Conservation (phyloP, 148 eudicot species). For the Euryodendron excelsum region DNA sequence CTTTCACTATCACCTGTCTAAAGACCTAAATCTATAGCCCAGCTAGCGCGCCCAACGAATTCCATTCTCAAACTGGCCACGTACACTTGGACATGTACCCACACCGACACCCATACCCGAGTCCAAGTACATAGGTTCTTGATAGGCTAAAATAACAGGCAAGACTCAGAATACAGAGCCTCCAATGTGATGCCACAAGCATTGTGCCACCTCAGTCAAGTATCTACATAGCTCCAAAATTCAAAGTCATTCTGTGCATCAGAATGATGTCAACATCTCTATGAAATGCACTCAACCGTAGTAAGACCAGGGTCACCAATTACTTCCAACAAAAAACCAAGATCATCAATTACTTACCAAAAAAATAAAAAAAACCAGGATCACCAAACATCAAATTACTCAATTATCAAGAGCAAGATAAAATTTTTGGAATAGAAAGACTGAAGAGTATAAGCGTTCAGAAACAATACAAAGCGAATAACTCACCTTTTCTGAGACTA, state of each 20-base stretch:
- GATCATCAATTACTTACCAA: too few species aligned
- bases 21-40: too few species aligned
- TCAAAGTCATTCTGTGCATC: not conserved
- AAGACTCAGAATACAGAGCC: not conserved
- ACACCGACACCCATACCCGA: too few species aligned
- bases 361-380: too few species aligned
- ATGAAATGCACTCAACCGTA: not conserved
- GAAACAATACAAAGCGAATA: not conserved
- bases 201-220: not conserved
- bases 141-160: not conserved
- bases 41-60: too few species aligned
- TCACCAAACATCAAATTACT: not conserved
- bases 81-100: too few species aligned
- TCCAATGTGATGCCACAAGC: not conserved
- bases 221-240: not conserved
- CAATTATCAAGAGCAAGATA: not conserved
- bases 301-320: conserved; percentile 9
- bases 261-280: not conserved
- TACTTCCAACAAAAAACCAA: too few species aligned
- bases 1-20: too few species aligned
- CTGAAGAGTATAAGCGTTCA: not conserved
- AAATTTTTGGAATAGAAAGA: not conserved
- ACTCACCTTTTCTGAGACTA: conserved; percentile 38
- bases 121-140: too few species aligned
- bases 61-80: too few species aligned